A percentile compares a stretch with the other conserved stretches of the same genome.
Evolutionary conservation across 139 green algal genomes (phyloP).

Genomic region (Tetraselmis striata): DNA sequence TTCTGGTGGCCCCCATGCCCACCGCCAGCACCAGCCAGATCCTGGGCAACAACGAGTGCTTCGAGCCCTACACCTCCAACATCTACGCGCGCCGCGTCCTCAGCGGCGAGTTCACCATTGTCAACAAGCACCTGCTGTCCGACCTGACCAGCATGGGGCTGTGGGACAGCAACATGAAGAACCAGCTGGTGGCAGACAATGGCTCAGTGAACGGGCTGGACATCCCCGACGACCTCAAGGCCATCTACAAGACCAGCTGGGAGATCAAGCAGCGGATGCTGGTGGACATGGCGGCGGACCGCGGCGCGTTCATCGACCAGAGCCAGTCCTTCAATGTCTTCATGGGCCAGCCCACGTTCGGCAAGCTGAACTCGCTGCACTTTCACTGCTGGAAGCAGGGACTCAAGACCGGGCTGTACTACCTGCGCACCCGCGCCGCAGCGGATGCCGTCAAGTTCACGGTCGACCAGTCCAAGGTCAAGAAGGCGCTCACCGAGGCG

Average conservation of each 20-base stretch:
- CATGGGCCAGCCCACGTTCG: slow-evolving; percentile 97
- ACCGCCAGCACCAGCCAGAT: slow-evolving; percentile 91
- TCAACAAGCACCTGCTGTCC: slow-evolving; percentile 96
- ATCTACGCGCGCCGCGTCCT: slow-evolving; percentile 97
- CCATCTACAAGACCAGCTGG: slow-evolving; percentile 99
- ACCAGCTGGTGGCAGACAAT: slow-evolving; percentile 85
- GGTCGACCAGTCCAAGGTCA: slow-evolving; percentile 77
- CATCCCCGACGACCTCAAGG: slow-evolving; percentile 86
- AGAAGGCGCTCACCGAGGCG: slow-evolving; percentile 20
- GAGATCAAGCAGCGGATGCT: slow-evolving; percentile 96
- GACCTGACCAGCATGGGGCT: slow-evolving; percentile 86
- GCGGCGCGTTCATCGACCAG: slow-evolving; percentile 98
- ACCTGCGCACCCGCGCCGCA: slow-evolving; percentile 85
- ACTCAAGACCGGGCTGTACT: slow-evolving; percentile 98
- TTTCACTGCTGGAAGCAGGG: slow-evolving; percentile 96
- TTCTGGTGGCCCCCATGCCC: slow-evolving; percentile 96
- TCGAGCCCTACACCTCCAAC: slow-evolving; percentile 98
- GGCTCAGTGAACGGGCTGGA: slow-evolving; percentile 65
- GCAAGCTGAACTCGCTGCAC: slow-evolving; percentile 97
- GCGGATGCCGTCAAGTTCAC: slow-evolving; percentile 99
- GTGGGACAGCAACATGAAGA: slow-evolving; percentile 90
- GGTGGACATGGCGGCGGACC: slow-evolving; percentile 98
- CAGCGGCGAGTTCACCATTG: slow-evolving; percentile 87
- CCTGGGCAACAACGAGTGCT: slow-evolving; percentile 97
- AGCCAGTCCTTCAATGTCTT: slow-evolving; percentile 97